Evolutionary conservation across 2,329 filamentous ascomycete genomes (phyloP).

Genomic region (Leptodontidium sp.): DNA sequence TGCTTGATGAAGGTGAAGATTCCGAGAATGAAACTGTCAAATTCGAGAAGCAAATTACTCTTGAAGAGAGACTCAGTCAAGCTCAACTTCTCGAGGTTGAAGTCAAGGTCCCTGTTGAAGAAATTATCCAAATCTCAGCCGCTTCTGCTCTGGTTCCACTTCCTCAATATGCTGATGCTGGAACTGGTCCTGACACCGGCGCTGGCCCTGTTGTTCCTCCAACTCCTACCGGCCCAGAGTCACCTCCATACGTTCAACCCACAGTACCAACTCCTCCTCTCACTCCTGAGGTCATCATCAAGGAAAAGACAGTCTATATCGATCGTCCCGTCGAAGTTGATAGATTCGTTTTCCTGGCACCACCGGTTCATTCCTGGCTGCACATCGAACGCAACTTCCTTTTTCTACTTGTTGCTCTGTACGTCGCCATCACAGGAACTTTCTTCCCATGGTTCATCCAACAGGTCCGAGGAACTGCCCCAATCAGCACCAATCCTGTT

Average conservation of each 20-base stretch:
- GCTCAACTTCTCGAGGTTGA: neutral
- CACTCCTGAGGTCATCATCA: neutral
- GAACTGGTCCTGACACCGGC: no score
- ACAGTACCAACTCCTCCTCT: neutral
- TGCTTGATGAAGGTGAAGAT: neutral
- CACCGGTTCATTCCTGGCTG: neutral
- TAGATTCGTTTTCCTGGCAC: neutral
- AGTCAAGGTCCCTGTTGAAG: conserved; percentile 10
- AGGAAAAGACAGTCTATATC: neutral
- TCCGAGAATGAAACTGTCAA: neutral
- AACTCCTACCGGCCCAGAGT: neutral
- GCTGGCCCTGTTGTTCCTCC: neutral
- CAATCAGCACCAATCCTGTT: neutral
- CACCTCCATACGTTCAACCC: neutral
- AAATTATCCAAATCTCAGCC: neutral
- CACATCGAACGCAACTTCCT: neutral
- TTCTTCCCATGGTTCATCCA: neutral
- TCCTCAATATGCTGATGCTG: no score
- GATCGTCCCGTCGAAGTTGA: neutral
- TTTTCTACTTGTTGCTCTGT: neutral
- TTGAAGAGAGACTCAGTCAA: neutral
- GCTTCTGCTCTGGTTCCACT: neutral
- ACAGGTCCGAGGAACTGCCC: neutral
- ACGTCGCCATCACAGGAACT: neutral
- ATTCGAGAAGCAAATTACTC: neutral